phyloP scores from a whole-genome alignment of 1,284 basidiomycete genomes.

The Sanghuangporus baumii region DNA sequence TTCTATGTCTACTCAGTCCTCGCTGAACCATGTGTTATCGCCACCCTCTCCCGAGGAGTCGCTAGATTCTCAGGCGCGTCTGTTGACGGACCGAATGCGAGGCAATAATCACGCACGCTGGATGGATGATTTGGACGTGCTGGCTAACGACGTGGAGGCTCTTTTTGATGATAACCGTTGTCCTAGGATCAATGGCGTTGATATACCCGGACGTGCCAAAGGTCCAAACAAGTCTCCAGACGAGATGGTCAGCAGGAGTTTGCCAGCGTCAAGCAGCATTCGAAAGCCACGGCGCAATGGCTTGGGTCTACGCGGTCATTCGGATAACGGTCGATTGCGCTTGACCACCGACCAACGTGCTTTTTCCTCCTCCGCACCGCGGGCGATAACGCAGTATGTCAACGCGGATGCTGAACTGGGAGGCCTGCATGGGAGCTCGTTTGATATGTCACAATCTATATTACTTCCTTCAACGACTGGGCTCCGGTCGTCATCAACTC shows the following conservation, averaged over 20 bases:
- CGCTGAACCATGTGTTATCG: conserved; percentile 44
- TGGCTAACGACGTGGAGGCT: conserved; percentile 53
- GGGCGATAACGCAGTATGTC: conserved; percentile 67
- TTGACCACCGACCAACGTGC: conserved; percentile 23
- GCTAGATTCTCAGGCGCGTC: conserved; percentile 40
- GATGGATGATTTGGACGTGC: conserved; percentile 63
- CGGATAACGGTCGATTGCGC: conserved; percentile 18
- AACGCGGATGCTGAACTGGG: conserved; percentile 20
- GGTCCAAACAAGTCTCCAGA: conserved; percentile 18
- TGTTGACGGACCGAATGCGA: conserved; percentile 46
- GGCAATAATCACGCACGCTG: conserved; percentile 46
- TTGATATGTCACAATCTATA: conserved; percentile 42
- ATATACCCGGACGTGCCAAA: conserved; percentile 13
- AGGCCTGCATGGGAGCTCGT: conserved; percentile 36
- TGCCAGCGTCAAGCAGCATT: conserved; percentile 36
- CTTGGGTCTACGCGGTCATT: conserved; percentile 10
- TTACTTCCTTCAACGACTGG: conserved; percentile 67
- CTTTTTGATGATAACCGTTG: conserved; percentile 33
- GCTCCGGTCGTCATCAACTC: conserved; percentile 37
- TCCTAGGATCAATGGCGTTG: conserved; percentile 20
- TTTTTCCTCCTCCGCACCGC: conserved; percentile 43
- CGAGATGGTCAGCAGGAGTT: conserved; percentile 45
- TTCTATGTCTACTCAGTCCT: conserved; percentile 63
- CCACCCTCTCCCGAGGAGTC: conserved; percentile 32
- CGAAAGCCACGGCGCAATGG: conserved; percentile 3